These are phyloP conservation scores for Suillus plorans DNA, from an alignment of 768 basidiomycete genomes.

Conservation along the genomic window DNA sequence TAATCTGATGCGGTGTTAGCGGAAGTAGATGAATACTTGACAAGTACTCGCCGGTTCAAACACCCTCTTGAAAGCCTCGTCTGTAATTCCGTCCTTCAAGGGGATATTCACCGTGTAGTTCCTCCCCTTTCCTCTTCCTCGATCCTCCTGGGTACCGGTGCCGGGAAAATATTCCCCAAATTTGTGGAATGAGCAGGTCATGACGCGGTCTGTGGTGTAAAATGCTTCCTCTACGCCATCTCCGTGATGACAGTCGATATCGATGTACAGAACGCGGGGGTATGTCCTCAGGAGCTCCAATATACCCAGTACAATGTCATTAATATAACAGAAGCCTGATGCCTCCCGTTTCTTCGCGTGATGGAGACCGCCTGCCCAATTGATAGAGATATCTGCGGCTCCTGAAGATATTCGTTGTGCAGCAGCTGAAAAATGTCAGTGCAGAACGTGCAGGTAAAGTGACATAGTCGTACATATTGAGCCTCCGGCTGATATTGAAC, in stretches of 20 bases:
- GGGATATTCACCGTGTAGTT: constrained; percentile 94
- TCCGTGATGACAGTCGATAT: constrained; percentile 98
- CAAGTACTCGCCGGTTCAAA: constrained; percentile 79
- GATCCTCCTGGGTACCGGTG: constrained; percentile 80
- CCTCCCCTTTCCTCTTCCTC: constrained; percentile 79
- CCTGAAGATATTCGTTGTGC: constrained; percentile 80
- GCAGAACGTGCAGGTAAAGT: background rate
- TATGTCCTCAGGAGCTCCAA: constrained; percentile 86
- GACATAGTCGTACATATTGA: constrained; percentile 69
- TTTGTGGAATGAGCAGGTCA: constrained; percentile 97
- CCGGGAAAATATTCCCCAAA: constrained; percentile 85
- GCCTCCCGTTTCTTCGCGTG: constrained; percentile 99
- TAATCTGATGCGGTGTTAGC: constrained; percentile 49
- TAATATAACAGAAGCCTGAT: constrained; percentile 98
- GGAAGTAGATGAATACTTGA: background rate
- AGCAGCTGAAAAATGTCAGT: constrained; percentile 51
- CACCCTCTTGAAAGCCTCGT: constrained; percentile 83
- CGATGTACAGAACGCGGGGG: constrained; percentile 92
- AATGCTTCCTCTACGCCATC: constrained; percentile 99
- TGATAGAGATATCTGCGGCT: constrained; percentile 80
- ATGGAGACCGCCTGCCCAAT: constrained; percentile 98
- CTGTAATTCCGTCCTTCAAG: constrained; percentile 90
- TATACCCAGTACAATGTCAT: constrained; percentile 94
- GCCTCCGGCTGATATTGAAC: constrained; percentile 94
- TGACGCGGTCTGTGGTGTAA: constrained; percentile 95